Evolutionary conservation across 139 green algal genomes (phyloP).

Genomic region (Chlamydomonas schloesseri): DNA sequence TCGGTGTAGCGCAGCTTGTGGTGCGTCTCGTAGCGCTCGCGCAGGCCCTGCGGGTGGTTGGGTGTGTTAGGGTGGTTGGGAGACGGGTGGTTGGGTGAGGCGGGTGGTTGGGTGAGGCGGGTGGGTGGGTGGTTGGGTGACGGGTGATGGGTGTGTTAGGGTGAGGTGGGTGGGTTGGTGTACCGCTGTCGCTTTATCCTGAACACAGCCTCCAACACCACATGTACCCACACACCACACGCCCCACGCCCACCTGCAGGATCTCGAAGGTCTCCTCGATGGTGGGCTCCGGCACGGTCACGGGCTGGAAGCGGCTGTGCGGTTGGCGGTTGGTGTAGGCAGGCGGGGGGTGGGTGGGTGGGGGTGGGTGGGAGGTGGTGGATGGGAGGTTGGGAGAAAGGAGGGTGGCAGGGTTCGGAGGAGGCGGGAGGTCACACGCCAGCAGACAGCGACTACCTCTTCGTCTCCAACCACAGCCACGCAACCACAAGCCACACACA

Average conservation of each 20-base stretch:
- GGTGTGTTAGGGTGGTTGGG: background rate
- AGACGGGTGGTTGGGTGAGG: background rate
- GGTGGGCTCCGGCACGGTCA: constrained; percentile 93
- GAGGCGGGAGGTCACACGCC: too few species aligned
- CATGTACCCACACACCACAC: too few species aligned
- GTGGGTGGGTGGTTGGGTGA: too few species aligned
- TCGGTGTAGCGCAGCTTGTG: constrained; percentile 99
- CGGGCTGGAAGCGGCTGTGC: constrained; percentile 87
- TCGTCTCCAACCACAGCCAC: too few species aligned
- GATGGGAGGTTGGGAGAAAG: too few species aligned
- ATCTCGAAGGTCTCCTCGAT: constrained; percentile 99
- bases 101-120: background rate
- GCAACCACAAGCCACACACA: too few species aligned
- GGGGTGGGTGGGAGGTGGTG: too few species aligned
- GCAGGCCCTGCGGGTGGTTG: constrained; percentile 61
- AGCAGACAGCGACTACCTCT: too few species aligned
- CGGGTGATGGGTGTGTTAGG: too few species aligned
- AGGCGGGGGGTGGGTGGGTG: background rate
- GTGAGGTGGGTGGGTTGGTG: too few species aligned
- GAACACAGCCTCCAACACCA: background rate
- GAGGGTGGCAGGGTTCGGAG: too few species aligned
- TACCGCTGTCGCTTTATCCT: too few species aligned
- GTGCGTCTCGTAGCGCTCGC: constrained; percentile 97
- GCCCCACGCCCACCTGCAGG: constrained; percentile 67
- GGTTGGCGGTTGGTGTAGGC: background rate